These are phyloP conservation scores for Stylosanthes scabra DNA, from an alignment of 331 rosid species.

Conservation along the genomic window DNA sequence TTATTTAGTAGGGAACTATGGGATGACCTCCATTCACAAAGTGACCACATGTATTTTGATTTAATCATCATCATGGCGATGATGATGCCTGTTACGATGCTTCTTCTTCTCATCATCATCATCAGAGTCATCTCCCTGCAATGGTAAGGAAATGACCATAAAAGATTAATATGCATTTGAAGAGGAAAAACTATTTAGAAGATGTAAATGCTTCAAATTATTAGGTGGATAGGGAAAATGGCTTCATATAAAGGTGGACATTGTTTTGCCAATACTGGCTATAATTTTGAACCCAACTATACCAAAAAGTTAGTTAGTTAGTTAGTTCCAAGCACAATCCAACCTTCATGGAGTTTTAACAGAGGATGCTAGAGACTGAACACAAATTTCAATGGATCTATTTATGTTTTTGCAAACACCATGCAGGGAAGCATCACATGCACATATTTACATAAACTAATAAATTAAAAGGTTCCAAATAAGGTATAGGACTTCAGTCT, in stretches of 20 bases:
- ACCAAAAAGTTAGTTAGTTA: not conserved
- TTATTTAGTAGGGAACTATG: conserved; percentile 62
- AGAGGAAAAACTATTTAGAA: not conserved
- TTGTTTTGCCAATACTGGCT: not conserved
- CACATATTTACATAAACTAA: not conserved
- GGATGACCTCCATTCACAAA: conserved; percentile 47
- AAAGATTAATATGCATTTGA: conserved; percentile 12
- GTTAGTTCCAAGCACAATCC: conserved; percentile 8
- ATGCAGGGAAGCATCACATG: not conserved
- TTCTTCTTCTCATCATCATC: conserved; percentile 64
- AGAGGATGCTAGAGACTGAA: not conserved
- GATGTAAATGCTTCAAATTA: conserved; percentile 1
- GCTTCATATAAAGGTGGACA: conserved; percentile 3
- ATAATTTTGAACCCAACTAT: conserved; percentile 8
- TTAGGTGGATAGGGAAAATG: not conserved
- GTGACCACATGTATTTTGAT: conserved; percentile 27
- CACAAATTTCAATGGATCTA: not conserved
- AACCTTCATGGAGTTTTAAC: not conserved
- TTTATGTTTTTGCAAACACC: not conserved
- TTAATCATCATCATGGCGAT: conserved; percentile 78
- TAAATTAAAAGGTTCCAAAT: not conserved
- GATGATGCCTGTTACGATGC: conserved; percentile 54
- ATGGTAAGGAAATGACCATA: conserved; percentile 22
- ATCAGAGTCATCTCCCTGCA: conserved; percentile 59
- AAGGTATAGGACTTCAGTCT: not conserved